These are phyloP conservation scores for Pseudopithomyces chartarum DNA, from an alignment of 2,329 filamentous ascomycete genomes.

Conservation along the genomic window DNA sequence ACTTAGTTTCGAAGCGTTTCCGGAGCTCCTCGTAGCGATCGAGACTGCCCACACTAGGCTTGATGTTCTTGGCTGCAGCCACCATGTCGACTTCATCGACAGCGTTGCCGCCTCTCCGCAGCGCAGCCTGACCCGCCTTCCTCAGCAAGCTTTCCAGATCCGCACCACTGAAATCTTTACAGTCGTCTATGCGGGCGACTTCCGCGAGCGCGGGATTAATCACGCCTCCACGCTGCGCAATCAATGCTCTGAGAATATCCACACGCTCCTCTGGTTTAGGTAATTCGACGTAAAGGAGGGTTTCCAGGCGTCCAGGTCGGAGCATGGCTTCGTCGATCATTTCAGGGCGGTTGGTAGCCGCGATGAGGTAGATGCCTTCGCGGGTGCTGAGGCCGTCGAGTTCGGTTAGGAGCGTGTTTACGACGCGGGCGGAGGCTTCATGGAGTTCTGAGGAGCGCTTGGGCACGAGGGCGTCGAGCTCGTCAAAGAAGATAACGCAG, in stretches of 20 bases:
- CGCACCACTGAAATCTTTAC: constrained; percentile 76
- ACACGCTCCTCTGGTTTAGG: constrained; percentile 79
- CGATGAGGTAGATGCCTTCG: constrained; percentile 89
- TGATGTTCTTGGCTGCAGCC: constrained; percentile 48
- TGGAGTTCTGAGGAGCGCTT: constrained; percentile 76
- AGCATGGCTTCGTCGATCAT: constrained; percentile 97
- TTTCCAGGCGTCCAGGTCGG: constrained; percentile 85
- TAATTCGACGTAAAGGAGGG: constrained; percentile 85
- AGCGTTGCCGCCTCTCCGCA: constrained; percentile 51
- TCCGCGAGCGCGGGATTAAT: constrained; percentile 61
- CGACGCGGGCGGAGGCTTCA: constrained; percentile 85
- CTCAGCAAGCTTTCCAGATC: constrained; percentile 65
- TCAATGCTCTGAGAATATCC: constrained; percentile 78
- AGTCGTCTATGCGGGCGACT: constrained; percentile 68
- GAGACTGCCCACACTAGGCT: constrained; percentile 61
- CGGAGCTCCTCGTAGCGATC: constrained; percentile 61
- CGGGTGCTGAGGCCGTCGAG: constrained; percentile 83
- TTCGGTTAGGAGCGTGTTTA: constrained; percentile 94
- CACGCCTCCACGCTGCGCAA: constrained; percentile 54
- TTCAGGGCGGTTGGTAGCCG: constrained; percentile 91
- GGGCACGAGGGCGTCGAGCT: constrained; percentile 90
- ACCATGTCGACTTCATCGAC: constrained; percentile 57
- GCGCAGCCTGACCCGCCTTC: constrained; percentile 63
- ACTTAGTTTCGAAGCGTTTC: constrained; percentile 50
- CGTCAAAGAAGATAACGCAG: constrained; percentile 97